Evolutionary conservation across 176 grass and related monocot species (phyloP), one percentile per base, ranked within the genome.

Genomic region (Pontederia paniculata): DNA sequence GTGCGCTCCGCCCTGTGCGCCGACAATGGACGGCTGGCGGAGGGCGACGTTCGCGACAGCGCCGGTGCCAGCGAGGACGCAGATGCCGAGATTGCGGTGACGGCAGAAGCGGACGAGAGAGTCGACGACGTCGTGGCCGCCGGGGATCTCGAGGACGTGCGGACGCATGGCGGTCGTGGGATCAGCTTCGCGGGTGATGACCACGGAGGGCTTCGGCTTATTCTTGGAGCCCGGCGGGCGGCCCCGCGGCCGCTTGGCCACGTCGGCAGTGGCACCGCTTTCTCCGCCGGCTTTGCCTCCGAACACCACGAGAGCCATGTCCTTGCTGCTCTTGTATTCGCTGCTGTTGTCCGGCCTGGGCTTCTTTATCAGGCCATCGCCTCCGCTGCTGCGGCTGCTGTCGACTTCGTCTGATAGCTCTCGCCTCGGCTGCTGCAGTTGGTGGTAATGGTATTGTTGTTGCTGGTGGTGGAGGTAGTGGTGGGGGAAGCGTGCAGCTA

Each of bases 191-290:
- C 93, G 77, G 46, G 93, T 88, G 83, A 98, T 82, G 52, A 98
- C 83, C 47, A 91, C 77, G 7, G 93, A 83, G 12, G 93, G 80
- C 77, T 91, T 98, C 0, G 86, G 86, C 77, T 74, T 79, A 77
- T 98, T 98, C 83, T 98, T 98, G 42, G 93, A 98, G 41, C 93
- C 93, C 41, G 68, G 86, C 10, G 93, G 93, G 0, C 86, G 74
- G 21, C 93, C 93, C 15, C 93, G 21, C 28, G 77, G 74, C 58
- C 85, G 82, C 74, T 84, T 91, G n/a, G 57, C 47, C 52, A 77
- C 54, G 84, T 91, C 93, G 45, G 91, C 74, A 56, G 77, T 87
- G 54, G 93, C 80, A 5, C 80, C 93, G 45, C 90, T 14, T 17
- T 8, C 48, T 16, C 12, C 81, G 10, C 75, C 84, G 1, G 46